phyloP scores from a whole-genome alignment of 257 asterid genomes.

The Solanum pennellii region DNA sequence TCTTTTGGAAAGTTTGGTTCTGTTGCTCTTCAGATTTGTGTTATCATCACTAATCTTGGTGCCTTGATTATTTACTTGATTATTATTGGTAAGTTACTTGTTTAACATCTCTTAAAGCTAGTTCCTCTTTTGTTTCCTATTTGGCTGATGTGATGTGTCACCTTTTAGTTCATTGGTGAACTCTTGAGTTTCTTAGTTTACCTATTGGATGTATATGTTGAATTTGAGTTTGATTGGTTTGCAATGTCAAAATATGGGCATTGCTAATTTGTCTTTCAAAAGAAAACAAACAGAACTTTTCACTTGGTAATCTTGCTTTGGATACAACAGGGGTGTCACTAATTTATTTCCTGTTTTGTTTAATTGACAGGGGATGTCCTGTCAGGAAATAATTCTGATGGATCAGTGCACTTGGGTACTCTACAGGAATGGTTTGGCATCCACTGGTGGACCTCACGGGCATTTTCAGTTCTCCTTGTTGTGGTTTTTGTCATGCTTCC shows the following conservation, averaged over 20 bases:
- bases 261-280: not conserved
- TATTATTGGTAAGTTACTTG: constrained; percentile 56
- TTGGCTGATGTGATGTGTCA: not conserved
- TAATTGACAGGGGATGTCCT: constrained; percentile 71
- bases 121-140: not conserved
- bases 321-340: not conserved
- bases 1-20: constrained; percentile 85
- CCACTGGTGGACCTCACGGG: constrained; percentile 92
- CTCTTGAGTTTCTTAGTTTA: not conserved
- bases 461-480: constrained; percentile 55
- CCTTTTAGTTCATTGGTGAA: not conserved
- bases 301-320: not conserved
- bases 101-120: not conserved
- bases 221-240: not conserved
- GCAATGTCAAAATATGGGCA: not conserved
- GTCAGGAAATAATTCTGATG: constrained; percentile 67
- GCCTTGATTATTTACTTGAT: constrained; percentile 88
- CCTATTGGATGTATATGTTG: not conserved
- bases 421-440: constrained; percentile 92
- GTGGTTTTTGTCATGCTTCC: constrained; percentile 79
- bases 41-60: constrained; percentile 77
- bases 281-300: not conserved
- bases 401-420: constrained; percentile 69
- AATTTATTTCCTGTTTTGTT: not conserved
- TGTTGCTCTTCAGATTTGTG: constrained; percentile 77